phyloP scores from a whole-genome alignment of 1,139 yeast species.

The Diutina mesorugosa region DNA sequence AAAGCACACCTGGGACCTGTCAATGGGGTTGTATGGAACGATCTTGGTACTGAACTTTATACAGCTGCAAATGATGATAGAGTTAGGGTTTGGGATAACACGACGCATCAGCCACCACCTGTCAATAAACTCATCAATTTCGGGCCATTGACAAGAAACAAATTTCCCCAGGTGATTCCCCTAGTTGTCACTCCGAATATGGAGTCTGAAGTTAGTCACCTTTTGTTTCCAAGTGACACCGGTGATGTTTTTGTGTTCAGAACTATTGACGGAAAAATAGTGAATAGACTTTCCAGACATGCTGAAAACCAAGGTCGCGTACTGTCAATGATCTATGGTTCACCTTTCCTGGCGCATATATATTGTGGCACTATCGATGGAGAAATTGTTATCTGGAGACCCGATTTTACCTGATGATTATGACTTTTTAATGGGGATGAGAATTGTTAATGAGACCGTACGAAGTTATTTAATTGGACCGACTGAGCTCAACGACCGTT shows the following conservation, averaged over 20 bases:
- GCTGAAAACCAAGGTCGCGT: constrained; percentile 27
- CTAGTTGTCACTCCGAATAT: constrained; percentile 27
- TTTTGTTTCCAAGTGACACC: constrained; percentile 65
- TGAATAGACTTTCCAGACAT: constrained; percentile 32
- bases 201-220: constrained; percentile 41
- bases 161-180: constrained; percentile 37
- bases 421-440: background rate
- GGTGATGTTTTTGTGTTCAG: constrained; percentile 65
- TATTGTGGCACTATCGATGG: constrained; percentile 50
- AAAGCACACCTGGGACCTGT: constrained; percentile 68
- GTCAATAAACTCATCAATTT: constrained; percentile 57
- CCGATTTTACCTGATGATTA: constrained; percentile 9
- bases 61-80: constrained; percentile 71
- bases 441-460: no score
- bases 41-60: constrained; percentile 42
- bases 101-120: constrained; percentile 29
- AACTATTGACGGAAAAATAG: constrained; percentile 49
- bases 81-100: constrained; percentile 62
- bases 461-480: no score
- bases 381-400: constrained; percentile 39
- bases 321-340: constrained; percentile 37
- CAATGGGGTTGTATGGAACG: constrained; percentile 64
- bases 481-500: no score
- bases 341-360: constrained; percentile 29
- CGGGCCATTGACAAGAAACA: constrained; percentile 68